phyloP scores from a whole-genome alignment of 805 yeast species.

The Candida anglica region DNA sequence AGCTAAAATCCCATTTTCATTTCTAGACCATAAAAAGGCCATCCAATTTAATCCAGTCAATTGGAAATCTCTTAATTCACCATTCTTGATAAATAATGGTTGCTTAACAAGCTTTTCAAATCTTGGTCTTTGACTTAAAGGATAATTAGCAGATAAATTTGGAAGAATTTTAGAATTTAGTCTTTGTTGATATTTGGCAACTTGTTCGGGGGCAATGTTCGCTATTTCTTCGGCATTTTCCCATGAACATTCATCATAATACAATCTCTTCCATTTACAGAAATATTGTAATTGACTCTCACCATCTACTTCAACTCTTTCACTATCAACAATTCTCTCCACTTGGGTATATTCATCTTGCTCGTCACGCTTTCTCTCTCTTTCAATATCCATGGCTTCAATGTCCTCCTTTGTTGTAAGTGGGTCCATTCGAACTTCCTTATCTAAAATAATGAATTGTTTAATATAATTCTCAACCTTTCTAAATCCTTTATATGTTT shows the following conservation, averaged over 20 bases:
- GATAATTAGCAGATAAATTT: slow-evolving; percentile 71
- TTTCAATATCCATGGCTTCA: slow-evolving; percentile 89
- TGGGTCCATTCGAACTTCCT: slow-evolving; percentile 75
- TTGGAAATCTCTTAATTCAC: slow-evolving; percentile 94
- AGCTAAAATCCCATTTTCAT: slow-evolving; percentile 95
- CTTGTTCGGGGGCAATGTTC: slow-evolving; percentile 76
- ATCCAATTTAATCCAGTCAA: slow-evolving; percentile 98
- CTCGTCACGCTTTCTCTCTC: slow-evolving; percentile 80
- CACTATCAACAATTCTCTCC: slow-evolving; percentile 85
- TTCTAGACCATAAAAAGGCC: slow-evolving; percentile 98
- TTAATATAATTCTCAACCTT: slow-evolving; percentile 87
- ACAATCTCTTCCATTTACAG: slow-evolving; percentile 90
- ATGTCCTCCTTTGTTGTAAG: slow-evolving; percentile 84
- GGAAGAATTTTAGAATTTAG: slow-evolving; percentile 83
- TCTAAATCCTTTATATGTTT: slow-evolving; percentile 67
- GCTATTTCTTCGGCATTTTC: slow-evolving; percentile 89
- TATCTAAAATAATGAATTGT: slow-evolving; percentile 68
- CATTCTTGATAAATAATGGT: slow-evolving; percentile 86
- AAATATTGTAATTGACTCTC: slow-evolving; percentile 70
- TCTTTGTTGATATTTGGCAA: slow-evolving; percentile 76
- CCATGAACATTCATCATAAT: slow-evolving; percentile 97
- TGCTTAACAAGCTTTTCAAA: slow-evolving; percentile 85
- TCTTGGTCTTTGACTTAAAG: slow-evolving; percentile 66
- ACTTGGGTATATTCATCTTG: slow-evolving; percentile 79
- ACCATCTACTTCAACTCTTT: slow-evolving; percentile 66